These are phyloP conservation scores for Phanerochaete sordida DNA, from an alignment of 768 basidiomycete species.

Conservation along the genomic window DNA sequence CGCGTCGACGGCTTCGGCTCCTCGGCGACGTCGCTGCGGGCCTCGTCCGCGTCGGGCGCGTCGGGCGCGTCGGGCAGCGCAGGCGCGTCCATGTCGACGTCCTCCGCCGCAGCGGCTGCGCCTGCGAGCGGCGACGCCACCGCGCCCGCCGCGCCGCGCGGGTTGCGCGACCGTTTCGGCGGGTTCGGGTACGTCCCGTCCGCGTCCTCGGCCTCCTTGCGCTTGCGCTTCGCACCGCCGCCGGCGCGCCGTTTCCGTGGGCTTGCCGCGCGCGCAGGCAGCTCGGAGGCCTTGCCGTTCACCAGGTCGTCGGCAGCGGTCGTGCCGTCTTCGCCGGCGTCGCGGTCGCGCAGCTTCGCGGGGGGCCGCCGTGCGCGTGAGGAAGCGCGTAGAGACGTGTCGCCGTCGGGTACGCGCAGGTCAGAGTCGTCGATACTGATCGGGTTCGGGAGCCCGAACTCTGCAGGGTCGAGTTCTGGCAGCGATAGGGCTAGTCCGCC, in stretches of 20 bases:
- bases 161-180: constrained; percentile 60
- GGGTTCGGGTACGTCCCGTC: constrained; percentile 58
- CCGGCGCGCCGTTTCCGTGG: constrained; percentile 46
- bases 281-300: constrained; percentile 17
- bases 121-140: constrained; percentile 24
- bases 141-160: constrained; percentile 34
- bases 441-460: constrained; percentile 52
- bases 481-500: constrained; percentile 62
- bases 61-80: constrained; percentile 2
- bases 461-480: constrained; percentile 56
- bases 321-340: constrained; percentile 24
- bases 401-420: constrained; percentile 28
- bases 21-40: constrained; percentile 23
- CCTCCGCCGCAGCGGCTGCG: constrained; percentile 35
- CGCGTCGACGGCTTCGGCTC: constrained; percentile 42
- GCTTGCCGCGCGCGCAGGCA: constrained; percentile 28
- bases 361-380: constrained; percentile 45
- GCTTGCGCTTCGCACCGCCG: constrained; percentile 48
- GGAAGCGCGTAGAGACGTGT: constrained; percentile 39
- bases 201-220: constrained; percentile 58
- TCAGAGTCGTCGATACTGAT: constrained; percentile 28
- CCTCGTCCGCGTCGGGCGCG: constrained; percentile 19
- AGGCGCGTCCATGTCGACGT: constrained; percentile 15
- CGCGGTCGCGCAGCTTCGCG: constrained; percentile 46
- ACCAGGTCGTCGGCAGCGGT: constrained; percentile 25